These are phyloP conservation scores for Cladosporium sphaerospermum DNA, from an alignment of 2,329 filamentous ascomycete species.

Conservation along the genomic window DNA sequence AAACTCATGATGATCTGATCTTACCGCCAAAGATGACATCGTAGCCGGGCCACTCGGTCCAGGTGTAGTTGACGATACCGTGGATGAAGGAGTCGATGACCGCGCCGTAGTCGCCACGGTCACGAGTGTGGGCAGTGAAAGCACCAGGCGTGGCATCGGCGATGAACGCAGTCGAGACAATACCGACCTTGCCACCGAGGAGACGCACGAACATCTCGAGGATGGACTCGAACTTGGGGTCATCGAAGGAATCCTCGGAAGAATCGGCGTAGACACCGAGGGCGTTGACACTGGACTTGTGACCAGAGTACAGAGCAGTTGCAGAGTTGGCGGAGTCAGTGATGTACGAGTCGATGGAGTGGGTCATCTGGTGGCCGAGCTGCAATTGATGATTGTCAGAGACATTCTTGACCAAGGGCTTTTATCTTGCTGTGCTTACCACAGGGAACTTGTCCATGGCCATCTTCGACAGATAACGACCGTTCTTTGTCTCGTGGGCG, in stretches of 20 bases:
- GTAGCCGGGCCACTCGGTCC: conserved; percentile 67
- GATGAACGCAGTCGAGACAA: conserved; percentile 72
- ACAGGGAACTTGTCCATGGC: conserved; percentile 69
- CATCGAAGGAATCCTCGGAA: conserved; percentile 65
- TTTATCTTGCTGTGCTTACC: conserved; percentile 1
- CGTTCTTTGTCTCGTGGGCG: conserved; percentile 76
- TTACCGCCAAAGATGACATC: conserved; percentile 67
- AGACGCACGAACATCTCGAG: conserved; percentile 70
- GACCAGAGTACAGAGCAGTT: conserved; percentile 72
- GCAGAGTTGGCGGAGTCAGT: conserved; percentile 83
- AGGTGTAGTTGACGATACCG: conserved; percentile 72
- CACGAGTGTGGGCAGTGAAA: conserved; percentile 64
- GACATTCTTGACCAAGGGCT: background rate
- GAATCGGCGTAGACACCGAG: conserved; percentile 78
- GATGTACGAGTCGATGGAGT: conserved; percentile 78
- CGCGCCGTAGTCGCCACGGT: conserved; percentile 61
- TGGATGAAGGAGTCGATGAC: conserved; percentile 72
- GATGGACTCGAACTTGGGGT: conserved; percentile 81
- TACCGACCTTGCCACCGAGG: conserved; percentile 53
- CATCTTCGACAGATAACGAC: conserved; percentile 71
- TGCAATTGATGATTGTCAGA: background rate
- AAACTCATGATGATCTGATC: background rate
- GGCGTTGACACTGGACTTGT: conserved; percentile 78
- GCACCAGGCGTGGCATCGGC: conserved; percentile 79
- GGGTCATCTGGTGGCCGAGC: conserved; percentile 80